A percentile compares a stretch with the other conserved stretches of the same genome.
These are phyloP conservation scores for Starmerella etchellsii DNA, from an alignment of 805 yeast genomes.

Conservation along the genomic window DNA sequence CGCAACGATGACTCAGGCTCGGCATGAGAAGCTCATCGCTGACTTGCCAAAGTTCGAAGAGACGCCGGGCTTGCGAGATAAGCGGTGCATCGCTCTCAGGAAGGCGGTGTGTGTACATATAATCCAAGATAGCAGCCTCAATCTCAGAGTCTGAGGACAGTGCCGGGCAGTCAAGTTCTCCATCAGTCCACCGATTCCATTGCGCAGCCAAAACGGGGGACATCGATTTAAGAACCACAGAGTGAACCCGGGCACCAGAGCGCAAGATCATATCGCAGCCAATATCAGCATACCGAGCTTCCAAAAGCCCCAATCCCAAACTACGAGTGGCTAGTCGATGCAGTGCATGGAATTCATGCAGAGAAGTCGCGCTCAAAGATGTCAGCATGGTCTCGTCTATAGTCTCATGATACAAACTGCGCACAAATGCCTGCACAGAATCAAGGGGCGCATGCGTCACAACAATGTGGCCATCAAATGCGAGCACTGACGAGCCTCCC, in stretches of 20 bases:
- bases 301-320: conserved; percentile 15
- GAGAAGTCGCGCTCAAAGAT: background rate
- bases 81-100: background rate
- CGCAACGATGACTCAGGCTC: conserved; percentile 11
- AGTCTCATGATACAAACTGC: conserved; percentile 1
- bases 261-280: conserved; percentile 14
- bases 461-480: background rate
- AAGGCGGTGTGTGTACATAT: conserved; percentile 11
- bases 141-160: background rate
- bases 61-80: background rate
- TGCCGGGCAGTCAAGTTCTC: background rate
- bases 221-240: conserved; percentile 4
- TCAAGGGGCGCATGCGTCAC: conserved; percentile 3
- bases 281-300: conserved; percentile 5
- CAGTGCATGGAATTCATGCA: conserved; percentile 16
- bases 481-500: conserved; percentile 10
- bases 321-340: conserved; percentile 8
- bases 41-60: conserved; percentile 17
- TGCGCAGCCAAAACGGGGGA: conserved; percentile 16
- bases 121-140: conserved; percentile 5
- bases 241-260: conserved; percentile 1
- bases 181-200: conserved; percentile 9
- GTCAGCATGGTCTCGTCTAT: background rate
- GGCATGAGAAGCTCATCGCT: conserved; percentile 19
- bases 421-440: conserved; percentile 12